Evolutionary conservation across 1,139 yeast species (phyloP), one percentile per base, ranked within the genome.

Genomic region (Candida tropicalis): DNA sequence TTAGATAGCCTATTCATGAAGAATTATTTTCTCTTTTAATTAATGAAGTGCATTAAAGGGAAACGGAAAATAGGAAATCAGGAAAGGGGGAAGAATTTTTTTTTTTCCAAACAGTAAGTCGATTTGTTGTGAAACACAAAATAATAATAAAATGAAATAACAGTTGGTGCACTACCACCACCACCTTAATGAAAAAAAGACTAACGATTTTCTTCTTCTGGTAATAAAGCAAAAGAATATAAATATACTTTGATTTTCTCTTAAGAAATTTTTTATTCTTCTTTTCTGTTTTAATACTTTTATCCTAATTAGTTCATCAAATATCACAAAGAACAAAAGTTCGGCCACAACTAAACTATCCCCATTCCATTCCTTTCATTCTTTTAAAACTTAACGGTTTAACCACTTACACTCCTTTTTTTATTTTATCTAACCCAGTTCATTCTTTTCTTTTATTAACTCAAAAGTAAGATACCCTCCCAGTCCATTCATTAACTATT

Each of bases 281-380:
- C 31, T 28, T 28, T 13, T 10, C 24, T n/a, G n/a, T n/a, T n/a
- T 6, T 24, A 9, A n/a, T 22, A 24, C 32, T 35, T 35, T 35
- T 35, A 35, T 35, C 38, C 38, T 35, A 35, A 17, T 35, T 18
- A 15, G 38, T 35, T 26, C 13, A 26, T 12, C 12, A 13, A 13
- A 22, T 7, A 34, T 10, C 28, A n/a, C n/a, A n/a, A n/a, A n/a
- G n/a, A n/a, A n/a, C n/a, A n/a, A n/a, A n/a, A n/a, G n/a, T n/a
- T n/a, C n/a, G n/a, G n/a, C n/a, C n/a, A n/a, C n/a, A n/a, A n/a
- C n/a, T n/a, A n/a, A n/a, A n/a, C n/a, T n/a, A n/a, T 24, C 27
- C 13, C 36, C 26, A 20, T 18, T 23, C 27, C 36, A 33, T 33
- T 33, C 36, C 27, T 33, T 33, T 33, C 20, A 22, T 33, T 23